Conservation (phyloP, 2,329 filamentous ascomycete genomes). For the Xylariomycetidae sp. region DNA sequence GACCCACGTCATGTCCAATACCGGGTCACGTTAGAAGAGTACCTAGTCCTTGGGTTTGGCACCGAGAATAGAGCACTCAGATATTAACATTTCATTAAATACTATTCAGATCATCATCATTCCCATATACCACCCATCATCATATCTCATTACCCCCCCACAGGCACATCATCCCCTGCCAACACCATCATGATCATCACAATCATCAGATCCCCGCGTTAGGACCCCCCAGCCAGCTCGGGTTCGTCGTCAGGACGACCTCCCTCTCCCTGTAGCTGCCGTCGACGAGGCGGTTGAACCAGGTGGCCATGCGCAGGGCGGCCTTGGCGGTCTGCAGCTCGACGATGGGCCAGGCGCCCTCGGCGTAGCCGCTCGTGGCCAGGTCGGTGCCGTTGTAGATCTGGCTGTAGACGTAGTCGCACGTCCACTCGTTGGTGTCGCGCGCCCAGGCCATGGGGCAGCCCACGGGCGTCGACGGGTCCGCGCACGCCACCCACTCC, state of each 20-base stretch:
- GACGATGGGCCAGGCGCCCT: slow-evolving; percentile 15
- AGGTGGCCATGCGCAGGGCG: slow-evolving; percentile 15
- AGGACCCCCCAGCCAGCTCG: slow-evolving; percentile 10
- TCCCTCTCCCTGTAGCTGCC: slow-evolving; percentile 15
- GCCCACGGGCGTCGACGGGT: slow-evolving; percentile 9
- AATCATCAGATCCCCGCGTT: background rate
- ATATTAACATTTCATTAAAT: no score
- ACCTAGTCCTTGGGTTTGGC: no score
- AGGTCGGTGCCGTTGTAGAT: slow-evolving; percentile 17
- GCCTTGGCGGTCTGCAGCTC: slow-evolving; percentile 16
- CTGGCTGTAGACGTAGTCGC: slow-evolving; percentile 18
- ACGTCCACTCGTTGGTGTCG: slow-evolving; percentile 18
- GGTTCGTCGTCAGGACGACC: slow-evolving; percentile 10
- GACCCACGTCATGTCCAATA: no score
- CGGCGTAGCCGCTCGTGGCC: slow-evolving; percentile 14
- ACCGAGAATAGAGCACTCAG: no score
- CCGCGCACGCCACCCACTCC: slow-evolving; percentile 13
- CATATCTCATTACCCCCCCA: no score
- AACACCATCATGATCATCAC: no score
- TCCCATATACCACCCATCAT: no score
- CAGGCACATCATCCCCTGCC: no score
- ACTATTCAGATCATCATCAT: no score
- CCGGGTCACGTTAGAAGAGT: no score
- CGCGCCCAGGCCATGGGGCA: slow-evolving; percentile 14
- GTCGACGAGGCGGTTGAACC: slow-evolving; percentile 14